These are phyloP conservation scores for Sicyos baderoa DNA, from an alignment of 306 rosid genomes.

Conservation along the genomic window DNA sequence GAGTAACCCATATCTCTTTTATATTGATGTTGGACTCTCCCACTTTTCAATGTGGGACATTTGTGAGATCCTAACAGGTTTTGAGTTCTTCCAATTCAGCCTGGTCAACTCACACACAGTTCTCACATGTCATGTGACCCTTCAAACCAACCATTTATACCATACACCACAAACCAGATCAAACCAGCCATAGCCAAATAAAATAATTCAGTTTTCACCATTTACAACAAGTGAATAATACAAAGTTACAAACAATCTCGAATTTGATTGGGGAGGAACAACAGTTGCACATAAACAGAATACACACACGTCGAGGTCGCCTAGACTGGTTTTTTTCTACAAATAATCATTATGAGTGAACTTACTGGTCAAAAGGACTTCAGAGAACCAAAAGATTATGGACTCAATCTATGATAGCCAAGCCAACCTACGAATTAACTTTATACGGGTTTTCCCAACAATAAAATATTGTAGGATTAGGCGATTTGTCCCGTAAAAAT, in stretches of 20 bases:
- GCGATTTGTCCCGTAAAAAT: too few relatives aligned
- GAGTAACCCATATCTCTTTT: too few relatives aligned
- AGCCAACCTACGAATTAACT: too few relatives aligned
- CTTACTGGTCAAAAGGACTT: too few relatives aligned
- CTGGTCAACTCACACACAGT: neutral
- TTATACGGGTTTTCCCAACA: too few relatives aligned
- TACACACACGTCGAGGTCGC: neutral
- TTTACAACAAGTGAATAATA: neutral
- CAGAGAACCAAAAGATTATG: too few relatives aligned
- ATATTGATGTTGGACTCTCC: too few relatives aligned
- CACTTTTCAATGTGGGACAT: too few relatives aligned
- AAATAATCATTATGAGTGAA: neutral
- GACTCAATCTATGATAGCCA: too few relatives aligned
- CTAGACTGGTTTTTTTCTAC: neutral
- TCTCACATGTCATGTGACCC: neutral
- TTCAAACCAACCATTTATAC: neutral
- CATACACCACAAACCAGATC: neutral
- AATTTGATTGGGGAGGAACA: neutral
- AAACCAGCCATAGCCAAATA: neutral
- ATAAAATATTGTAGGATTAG: too few relatives aligned
- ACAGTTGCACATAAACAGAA: too few relatives aligned
- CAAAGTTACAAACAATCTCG: neutral
- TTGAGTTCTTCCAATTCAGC: slow-evolving; percentile 1
- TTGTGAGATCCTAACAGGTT: too few relatives aligned
- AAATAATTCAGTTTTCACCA: neutral